Percentiles rank a stretch among this genome's conserved stretches.
These are phyloP conservation scores for Solanum infundibuliforme DNA, from an alignment of 257 asterid genomes.

Conservation along the genomic window DNA sequence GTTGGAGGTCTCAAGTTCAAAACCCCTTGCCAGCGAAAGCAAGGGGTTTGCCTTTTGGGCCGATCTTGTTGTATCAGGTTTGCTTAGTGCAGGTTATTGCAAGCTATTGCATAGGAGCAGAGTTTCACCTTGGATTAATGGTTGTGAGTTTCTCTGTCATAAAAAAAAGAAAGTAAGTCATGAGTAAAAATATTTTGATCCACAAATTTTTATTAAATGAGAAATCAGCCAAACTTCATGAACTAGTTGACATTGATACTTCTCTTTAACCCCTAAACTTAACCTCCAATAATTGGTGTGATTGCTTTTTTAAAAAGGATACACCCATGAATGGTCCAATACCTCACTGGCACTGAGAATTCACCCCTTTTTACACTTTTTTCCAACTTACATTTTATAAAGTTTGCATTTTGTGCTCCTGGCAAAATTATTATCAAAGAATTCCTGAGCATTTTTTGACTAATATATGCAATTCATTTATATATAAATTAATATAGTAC, in stretches of 20 bases:
- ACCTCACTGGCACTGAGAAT: neutral
- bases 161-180: neutral
- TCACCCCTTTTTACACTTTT: neutral
- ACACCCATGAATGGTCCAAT: neutral
- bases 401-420: neutral
- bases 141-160: too few relatives aligned
- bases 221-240: neutral
- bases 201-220: neutral
- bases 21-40: neutral
- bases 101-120: neutral
- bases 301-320: neutral
- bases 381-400: neutral
- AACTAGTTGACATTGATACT: neutral
- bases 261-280: neutral
- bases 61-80: neutral
- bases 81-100: too few relatives aligned
- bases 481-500: neutral
- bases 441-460: neutral
- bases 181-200: neutral
- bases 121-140: too few relatives aligned
- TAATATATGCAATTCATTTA: neutral
- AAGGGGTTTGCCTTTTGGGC: neutral
- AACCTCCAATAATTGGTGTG: neutral
- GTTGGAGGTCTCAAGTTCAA: neutral
- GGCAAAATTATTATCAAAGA: neutral